A percentile compares a stretch with the other conserved stretches of the same genome.
Evolutionary conservation across 768 basidiomycete species (phyloP).

Genomic region (Suillus cothurnatus): DNA sequence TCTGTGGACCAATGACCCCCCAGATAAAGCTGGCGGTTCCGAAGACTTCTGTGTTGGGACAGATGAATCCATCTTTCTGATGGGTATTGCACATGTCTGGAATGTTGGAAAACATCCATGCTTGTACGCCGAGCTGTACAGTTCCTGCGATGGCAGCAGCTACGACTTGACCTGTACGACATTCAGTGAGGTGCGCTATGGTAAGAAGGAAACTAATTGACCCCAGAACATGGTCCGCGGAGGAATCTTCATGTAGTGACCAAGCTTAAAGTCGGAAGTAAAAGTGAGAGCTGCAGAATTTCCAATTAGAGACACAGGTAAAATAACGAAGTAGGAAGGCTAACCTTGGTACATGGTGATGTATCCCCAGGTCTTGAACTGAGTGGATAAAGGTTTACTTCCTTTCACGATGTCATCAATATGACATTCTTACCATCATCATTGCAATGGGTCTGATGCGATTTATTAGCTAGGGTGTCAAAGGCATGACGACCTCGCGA

Average conservation of each 20-base stretch:
- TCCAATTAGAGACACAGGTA: constrained; percentile 60
- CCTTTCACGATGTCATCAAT: not conserved
- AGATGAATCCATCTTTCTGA: constrained; percentile 68
- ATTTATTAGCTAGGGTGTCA: not conserved
- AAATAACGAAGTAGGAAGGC: constrained; percentile 19
- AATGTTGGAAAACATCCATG: constrained; percentile 49
- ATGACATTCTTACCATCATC: constrained; percentile 53
- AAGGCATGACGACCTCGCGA: not conserved
- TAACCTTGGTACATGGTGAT: constrained; percentile 62
- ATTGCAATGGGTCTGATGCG: constrained; percentile 58
- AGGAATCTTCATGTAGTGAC: constrained; percentile 34
- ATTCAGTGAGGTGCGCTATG: not conserved
- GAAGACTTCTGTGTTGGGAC: constrained; percentile 71
- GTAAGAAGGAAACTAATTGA: not conserved
- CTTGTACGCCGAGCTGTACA: constrained; percentile 45
- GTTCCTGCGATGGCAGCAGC: constrained; percentile 43
- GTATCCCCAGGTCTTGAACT: constrained; percentile 71
- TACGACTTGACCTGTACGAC: constrained; percentile 38
- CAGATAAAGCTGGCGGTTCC: constrained; percentile 80
- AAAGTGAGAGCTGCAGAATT: constrained; percentile 39
- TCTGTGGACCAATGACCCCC: constrained; percentile 79
- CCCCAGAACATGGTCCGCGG: constrained; percentile 35
- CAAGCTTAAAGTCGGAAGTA: constrained; percentile 36
- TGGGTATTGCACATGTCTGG: constrained; percentile 41
- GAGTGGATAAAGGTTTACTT: constrained; percentile 19